Base-by-base conservation (phyloP, 2,329 filamentous ascomycete species). In the Chaetomiaceae sp. region DNA sequence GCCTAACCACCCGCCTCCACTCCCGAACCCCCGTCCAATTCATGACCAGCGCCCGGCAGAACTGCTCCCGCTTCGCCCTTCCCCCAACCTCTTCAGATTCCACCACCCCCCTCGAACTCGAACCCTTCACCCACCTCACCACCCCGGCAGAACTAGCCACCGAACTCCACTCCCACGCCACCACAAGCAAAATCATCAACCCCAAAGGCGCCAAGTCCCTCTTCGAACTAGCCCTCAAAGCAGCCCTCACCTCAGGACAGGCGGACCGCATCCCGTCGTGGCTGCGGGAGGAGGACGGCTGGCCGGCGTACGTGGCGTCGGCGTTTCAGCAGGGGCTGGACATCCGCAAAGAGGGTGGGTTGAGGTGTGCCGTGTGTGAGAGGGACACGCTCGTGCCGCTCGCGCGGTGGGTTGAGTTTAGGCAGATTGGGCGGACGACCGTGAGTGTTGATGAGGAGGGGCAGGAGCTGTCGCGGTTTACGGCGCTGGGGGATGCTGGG, bases 321-420 rank as follows among this genome's bases (percentile, higher is more conserved):
- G 62, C 73, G 0, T 62, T 82, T 0, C 65, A 68, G 8, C 66
- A 66, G 10, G 69, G 74, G 3, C 59, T 64, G 0, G 55, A 59
- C 4, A 71, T 75, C 53, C 72, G 72, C 33, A 70, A 76, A 33
- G 65, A 65, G 0, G 80, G 80, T 4, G 75, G 76, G 1, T 59
- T 74, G 23, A 60, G 61, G 2, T 85, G 82, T 58, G 75, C 77
- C 1, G 66, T 72, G 0, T 85, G 82, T 59, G 58, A 65, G 20
- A 71, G 73, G 23, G 61, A 63, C 8, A 72, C 78, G 4, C 66
- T 81, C 6, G 67, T 77, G 19, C 76, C 81, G 3, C 65, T 73
- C 3, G 69, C 76, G 0, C 73, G 81, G 59, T 85, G 82, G 82
- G 66, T 85, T 7, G 82, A 85, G 60, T 85, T 82, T 77, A 80